Evolutionary conservation across 148 eudicot species (phyloP).

Genomic region (Persicaria maculosa): DNA sequence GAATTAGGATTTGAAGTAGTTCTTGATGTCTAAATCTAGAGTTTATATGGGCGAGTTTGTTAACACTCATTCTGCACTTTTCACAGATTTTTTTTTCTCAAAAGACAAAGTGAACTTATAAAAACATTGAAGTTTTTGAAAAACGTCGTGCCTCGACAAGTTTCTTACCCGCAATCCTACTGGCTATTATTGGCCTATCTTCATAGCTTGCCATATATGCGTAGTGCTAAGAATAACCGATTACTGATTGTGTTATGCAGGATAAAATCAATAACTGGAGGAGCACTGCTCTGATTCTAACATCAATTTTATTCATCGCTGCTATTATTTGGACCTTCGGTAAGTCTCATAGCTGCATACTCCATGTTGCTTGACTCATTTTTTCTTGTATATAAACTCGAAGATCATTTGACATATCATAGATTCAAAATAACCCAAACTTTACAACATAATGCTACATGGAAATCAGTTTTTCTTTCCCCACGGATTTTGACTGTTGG

Average conservation of each 20-base stretch:
- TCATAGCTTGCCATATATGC: no score
- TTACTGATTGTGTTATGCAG: slow-evolving; percentile 31
- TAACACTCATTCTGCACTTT: background rate
- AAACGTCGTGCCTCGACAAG: no score
- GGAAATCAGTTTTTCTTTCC: background rate
- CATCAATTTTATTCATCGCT: slow-evolving; percentile 76
- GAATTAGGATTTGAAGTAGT: background rate
- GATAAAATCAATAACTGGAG: slow-evolving; percentile 83
- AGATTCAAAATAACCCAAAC: background rate
- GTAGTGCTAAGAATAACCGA: no score
- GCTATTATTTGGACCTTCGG: slow-evolving; percentile 77
- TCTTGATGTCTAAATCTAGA: background rate
- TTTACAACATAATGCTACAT: background rate
- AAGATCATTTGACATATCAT: background rate
- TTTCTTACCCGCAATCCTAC: no score
- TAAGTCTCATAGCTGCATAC: slow-evolving; percentile 15
- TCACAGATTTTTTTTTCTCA: no score
- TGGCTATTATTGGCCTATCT: no score
- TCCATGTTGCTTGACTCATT: background rate
- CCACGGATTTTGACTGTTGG: no score
- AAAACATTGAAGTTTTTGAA: no score
- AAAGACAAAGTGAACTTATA: no score
- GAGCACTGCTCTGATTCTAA: slow-evolving; percentile 55
- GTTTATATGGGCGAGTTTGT: background rate
- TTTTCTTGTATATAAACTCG: background rate